phyloP scores from a whole-genome alignment of 371 early-diverging fungal species.

The Mucor racemosus region DNA sequence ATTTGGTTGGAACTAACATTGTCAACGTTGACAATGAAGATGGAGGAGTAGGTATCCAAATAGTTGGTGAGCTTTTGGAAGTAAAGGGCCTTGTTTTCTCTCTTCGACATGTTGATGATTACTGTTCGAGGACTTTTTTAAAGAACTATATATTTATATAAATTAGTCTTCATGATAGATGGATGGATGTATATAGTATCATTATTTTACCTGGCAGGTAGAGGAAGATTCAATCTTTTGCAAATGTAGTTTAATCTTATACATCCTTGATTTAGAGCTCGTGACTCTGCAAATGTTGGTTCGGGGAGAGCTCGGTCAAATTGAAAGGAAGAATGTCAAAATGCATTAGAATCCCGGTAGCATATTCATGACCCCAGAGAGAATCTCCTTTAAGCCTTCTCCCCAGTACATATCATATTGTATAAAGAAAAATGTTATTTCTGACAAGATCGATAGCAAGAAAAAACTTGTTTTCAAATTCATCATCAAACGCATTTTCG shows the following conservation, averaged over 20 bases:
- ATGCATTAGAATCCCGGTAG: background rate
- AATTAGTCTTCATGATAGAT: constrained; percentile 12
- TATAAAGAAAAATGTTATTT: background rate
- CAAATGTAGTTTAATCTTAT: constrained; percentile 1
- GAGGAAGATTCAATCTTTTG: constrained; percentile 21
- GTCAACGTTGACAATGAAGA: constrained; percentile 99
- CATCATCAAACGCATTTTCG: background rate
- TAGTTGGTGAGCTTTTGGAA: constrained; percentile 69
- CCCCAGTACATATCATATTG: background rate
- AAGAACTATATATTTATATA: constrained; percentile 27
- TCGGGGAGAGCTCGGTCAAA: background rate
- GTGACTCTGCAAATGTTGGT: background rate
- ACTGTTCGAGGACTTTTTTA: constrained; percentile 63
- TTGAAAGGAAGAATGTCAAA: background rate
- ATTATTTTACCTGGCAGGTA: constrained; percentile 28
- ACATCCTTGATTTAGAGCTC: background rate
- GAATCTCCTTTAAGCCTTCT: background rate
- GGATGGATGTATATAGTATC: constrained; percentile 21
- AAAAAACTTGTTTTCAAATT: background rate
- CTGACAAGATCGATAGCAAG: background rate
- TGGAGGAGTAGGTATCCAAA: constrained; percentile 80
- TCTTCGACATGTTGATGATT: constrained; percentile 57
- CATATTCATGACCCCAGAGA: background rate
- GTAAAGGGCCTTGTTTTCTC: constrained; percentile 59
- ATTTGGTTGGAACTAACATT: constrained; percentile 99